A percentile compares a stretch with the other conserved stretches of the same genome.
Conservation (phyloP, 371 early-diverging fungal species). For the Mucor racemosus region DNA sequence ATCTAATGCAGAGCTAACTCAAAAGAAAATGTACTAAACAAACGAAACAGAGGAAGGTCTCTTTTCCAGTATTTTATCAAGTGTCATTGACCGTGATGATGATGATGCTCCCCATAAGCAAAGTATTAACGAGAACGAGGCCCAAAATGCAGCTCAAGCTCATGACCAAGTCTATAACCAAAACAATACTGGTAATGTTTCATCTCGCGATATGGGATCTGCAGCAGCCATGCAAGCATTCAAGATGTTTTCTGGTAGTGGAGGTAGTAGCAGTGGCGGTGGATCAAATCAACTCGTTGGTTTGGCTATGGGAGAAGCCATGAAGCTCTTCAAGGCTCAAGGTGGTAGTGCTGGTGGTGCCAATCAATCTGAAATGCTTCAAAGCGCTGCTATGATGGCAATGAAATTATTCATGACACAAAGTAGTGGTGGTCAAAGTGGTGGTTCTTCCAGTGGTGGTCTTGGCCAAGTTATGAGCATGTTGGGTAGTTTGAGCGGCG, state of each 20-base stretch:
- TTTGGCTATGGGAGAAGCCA: constrained; percentile 58
- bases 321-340: constrained; percentile 46
- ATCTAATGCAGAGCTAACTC: no score
- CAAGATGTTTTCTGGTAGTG: constrained; percentile 48
- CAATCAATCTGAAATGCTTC: constrained; percentile 35
- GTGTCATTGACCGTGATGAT: constrained; percentile 31
- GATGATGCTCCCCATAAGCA: constrained; percentile 34
- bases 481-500: constrained; percentile 23
- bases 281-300: constrained; percentile 39
- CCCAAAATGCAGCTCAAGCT: constrained; percentile 34
- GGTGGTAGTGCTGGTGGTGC: constrained; percentile 22
- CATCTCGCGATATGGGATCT: constrained; percentile 49
- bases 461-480: constrained; percentile 28
- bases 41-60: constrained; percentile 27
- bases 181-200: constrained; percentile 21
- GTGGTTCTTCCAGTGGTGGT: constrained; percentile 15
- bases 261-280: constrained; percentile 30
- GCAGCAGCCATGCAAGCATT: constrained; percentile 59
- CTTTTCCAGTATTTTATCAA: constrained; percentile 37
- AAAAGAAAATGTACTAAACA: no score
- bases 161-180: constrained; percentile 48
- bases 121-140: constrained; percentile 35
- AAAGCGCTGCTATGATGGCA: constrained; percentile 39
- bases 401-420: constrained; percentile 34
- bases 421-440: constrained; percentile 9